Conservation (phyloP, 2,329 filamentous ascomycete species). For the Fusarium circinatum region DNA sequence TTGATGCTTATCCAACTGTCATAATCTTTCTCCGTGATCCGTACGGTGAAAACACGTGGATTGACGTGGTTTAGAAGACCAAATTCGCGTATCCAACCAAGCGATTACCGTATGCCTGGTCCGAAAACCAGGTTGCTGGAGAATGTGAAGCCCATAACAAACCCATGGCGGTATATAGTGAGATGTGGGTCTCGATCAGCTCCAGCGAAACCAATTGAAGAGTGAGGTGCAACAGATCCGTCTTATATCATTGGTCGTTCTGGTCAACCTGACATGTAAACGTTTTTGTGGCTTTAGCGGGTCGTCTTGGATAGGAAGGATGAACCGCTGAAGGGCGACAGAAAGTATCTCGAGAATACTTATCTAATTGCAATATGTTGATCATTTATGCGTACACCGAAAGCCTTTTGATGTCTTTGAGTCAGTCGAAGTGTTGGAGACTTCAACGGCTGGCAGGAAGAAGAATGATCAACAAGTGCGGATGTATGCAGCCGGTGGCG, state of each 20-base stretch:
- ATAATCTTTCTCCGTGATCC: not conserved
- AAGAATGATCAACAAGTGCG: slow-evolving; percentile 2
- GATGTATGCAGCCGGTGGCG: slow-evolving; percentile 25
- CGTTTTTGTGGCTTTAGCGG: slow-evolving; percentile 9
- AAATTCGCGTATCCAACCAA: slow-evolving; percentile 7
- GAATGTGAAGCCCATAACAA: slow-evolving; percentile 12
- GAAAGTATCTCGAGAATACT: not conserved
- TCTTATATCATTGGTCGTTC: slow-evolving; percentile 16
- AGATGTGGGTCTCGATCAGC: slow-evolving; percentile 11
- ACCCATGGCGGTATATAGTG: slow-evolving; percentile 1
- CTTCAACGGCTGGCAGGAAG: not conserved
- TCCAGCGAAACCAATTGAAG: slow-evolving; percentile 5
- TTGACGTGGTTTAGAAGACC: not conserved
- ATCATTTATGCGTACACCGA: not conserved
- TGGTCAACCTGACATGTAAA: not conserved
- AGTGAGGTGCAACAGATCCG: slow-evolving; percentile 15
- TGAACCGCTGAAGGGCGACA: slow-evolving; percentile 1
- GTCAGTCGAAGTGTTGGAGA: slow-evolving; percentile 2
- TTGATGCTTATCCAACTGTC: not conserved
- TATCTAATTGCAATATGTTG: not conserved
- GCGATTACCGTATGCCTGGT: slow-evolving; percentile 9
- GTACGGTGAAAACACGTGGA: slow-evolving; percentile 7
- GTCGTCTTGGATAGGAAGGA: slow-evolving; percentile 21
- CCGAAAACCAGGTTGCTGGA: slow-evolving; percentile 34
- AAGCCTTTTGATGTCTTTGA: not conserved